These are phyloP conservation scores for Solanum neorickii DNA, from an alignment of 257 asterid species.

Conservation along the genomic window DNA sequence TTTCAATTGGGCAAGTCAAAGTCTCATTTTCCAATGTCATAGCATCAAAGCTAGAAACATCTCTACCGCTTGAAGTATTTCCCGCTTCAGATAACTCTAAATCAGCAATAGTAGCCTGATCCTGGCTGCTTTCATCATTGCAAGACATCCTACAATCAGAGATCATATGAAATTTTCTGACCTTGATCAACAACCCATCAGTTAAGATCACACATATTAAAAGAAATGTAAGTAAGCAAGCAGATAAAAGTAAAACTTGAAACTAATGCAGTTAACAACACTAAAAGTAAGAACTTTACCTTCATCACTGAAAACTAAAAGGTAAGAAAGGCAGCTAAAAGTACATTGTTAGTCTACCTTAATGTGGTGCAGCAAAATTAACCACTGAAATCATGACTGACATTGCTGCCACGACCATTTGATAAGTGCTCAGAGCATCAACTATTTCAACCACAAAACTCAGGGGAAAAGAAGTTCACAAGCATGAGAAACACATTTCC, in stretches of 20 bases:
- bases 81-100: slow-evolving; percentile 20
- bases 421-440: background rate
- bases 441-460: background rate
- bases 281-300: background rate
- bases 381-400: background rate
- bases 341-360: background rate
- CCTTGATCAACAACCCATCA: background rate
- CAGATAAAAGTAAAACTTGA: background rate
- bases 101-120: slow-evolving; percentile 16
- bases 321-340: background rate
- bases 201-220: background rate
- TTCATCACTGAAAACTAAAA: background rate
- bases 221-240: background rate
- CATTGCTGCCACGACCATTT: background rate
- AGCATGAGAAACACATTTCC: background rate
- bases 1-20: slow-evolving; percentile 10
- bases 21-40: slow-evolving; percentile 19
- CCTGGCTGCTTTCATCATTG: slow-evolving; percentile 1
- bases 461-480: background rate
- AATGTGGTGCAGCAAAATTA: background rate
- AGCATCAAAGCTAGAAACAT: slow-evolving; percentile 6
- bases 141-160: background rate
- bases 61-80: slow-evolving; percentile 12
- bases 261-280: background rate
- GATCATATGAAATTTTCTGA: background rate